Conservation (phyloP, 2,329 filamentous ascomycete species). For the Cylindrodendrum hubeiense region DNA sequence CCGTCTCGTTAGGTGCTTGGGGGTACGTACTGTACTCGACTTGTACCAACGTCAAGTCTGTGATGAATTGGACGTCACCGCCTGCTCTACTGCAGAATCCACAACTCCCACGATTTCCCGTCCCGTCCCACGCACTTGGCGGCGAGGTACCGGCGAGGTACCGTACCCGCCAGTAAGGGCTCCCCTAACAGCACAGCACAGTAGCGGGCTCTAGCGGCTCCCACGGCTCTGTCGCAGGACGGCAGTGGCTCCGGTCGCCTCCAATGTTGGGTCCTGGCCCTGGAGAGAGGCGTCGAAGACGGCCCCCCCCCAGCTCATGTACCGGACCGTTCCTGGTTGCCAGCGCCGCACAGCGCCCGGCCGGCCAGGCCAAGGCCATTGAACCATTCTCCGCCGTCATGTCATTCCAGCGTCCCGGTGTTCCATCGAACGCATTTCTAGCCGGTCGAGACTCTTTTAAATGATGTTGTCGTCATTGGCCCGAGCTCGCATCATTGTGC, state of each 20-base stretch:
- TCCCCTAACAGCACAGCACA: slow-evolving; percentile 27
- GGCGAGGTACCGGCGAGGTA: slow-evolving; percentile 22
- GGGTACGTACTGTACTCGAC: slow-evolving; percentile 22
- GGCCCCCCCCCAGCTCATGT: slow-evolving; percentile 34
- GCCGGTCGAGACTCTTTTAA: background rate
- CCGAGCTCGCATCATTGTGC: background rate
- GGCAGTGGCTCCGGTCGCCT: slow-evolving; percentile 31
- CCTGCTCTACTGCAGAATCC: background rate
- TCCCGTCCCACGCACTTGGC: background rate
- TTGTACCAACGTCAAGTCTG: slow-evolving; percentile 2
- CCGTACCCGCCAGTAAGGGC: slow-evolving; percentile 8
- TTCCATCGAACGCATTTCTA: background rate
- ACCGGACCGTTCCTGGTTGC: slow-evolving; percentile 41
- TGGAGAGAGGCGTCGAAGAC: slow-evolving; percentile 17
- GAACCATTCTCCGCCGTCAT: slow-evolving; percentile 10
- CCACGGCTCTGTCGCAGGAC: slow-evolving; percentile 26
- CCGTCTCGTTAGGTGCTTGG: slow-evolving; percentile 26
- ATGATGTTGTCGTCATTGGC: background rate
- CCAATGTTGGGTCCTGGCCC: slow-evolving; percentile 12
- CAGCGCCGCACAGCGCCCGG: slow-evolving; percentile 24
- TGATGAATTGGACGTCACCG: slow-evolving; percentile 7
- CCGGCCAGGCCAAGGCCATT: slow-evolving; percentile 12
- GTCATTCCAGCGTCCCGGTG: background rate
- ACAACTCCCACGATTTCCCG: background rate
- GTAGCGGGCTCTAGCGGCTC: slow-evolving; percentile 27